phyloP scores from a whole-genome alignment of 257 asterid genomes.

The Echites panduratus region DNA sequence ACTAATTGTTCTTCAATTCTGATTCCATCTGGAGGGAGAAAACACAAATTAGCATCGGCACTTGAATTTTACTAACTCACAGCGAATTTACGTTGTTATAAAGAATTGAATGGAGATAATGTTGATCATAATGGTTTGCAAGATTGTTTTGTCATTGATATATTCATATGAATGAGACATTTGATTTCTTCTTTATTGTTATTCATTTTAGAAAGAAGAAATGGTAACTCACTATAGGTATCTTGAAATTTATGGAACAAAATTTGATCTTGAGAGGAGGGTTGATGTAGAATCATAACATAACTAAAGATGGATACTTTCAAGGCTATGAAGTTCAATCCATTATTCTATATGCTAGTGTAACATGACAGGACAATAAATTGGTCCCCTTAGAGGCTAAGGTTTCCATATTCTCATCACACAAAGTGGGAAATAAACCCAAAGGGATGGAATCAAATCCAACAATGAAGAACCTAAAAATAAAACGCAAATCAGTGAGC shows the following conservation, averaged over 20 bases:
- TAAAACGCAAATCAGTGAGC: neutral
- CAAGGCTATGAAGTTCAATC: neutral
- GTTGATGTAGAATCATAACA: neutral
- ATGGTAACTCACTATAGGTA: too few species aligned
- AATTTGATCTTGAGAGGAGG: neutral
- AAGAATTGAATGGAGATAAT: neutral
- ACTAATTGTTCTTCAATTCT: neutral
- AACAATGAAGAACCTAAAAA: conserved; percentile 1
- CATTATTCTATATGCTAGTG: neutral
- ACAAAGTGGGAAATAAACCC: conserved; percentile 40
- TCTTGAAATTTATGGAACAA: neutral
- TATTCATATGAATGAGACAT: neutral
- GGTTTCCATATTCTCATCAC: conserved; percentile 38
- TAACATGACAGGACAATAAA: neutral
- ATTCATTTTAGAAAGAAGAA: too few species aligned
- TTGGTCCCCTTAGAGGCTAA: neutral
- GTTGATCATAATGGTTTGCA: neutral
- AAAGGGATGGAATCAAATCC: conserved; percentile 44
- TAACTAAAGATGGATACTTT: neutral
- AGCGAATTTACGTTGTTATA: too few species aligned
- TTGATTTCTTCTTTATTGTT: neutral
- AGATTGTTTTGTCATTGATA: neutral
- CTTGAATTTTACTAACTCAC: too few species aligned
- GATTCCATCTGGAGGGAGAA: too few species aligned
- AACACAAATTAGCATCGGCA: too few species aligned